Evolutionary conservation across 768 basidiomycete species (phyloP).

Genomic region (Termitomyces sp.): DNA sequence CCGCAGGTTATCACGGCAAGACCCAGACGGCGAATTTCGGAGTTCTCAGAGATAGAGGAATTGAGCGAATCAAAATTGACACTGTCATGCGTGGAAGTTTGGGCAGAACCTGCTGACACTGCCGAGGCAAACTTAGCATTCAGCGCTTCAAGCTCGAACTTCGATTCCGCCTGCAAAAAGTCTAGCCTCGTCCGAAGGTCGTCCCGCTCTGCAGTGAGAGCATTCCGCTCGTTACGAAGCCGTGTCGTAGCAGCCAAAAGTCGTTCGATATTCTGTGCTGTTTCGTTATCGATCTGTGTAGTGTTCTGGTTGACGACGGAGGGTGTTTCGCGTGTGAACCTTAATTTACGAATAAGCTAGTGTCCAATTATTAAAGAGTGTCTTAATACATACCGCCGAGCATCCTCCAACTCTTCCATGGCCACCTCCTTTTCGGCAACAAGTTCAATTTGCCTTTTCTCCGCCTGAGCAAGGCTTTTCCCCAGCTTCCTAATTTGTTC

Average conservation of each 20-base stretch:
- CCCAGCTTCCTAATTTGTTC: constrained; percentile 35
- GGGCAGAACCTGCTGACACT: constrained; percentile 21
- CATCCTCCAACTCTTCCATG: constrained; percentile 37
- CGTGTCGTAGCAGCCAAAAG: constrained; percentile 64
- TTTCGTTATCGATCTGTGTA: constrained; percentile 22
- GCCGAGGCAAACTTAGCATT: constrained; percentile 40
- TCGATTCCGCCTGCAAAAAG: constrained; percentile 66
- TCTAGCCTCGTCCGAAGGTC: constrained; percentile 57
- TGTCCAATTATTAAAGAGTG: background rate
- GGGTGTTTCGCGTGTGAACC: background rate
- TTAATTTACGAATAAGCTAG: background rate
- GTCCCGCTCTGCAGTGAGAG: constrained; percentile 54
- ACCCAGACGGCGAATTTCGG: constrained; percentile 28
- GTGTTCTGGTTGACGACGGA: background rate
- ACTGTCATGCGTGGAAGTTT: constrained; percentile 17
- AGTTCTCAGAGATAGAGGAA: constrained; percentile 19
- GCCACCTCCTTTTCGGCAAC: constrained; percentile 52
- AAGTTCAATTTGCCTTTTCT: constrained; percentile 43
- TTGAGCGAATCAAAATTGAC: constrained; percentile 25
- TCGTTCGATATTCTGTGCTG: constrained; percentile 44
- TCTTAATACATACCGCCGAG: constrained; percentile 16
- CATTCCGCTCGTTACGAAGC: constrained; percentile 63
- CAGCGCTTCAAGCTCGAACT: constrained; percentile 58
- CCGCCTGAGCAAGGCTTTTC: constrained; percentile 32
- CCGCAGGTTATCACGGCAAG: constrained; percentile 31